Evolutionary conservation across 306 rosid genomes (phyloP).

Genomic region (Quercus gilva): DNA sequence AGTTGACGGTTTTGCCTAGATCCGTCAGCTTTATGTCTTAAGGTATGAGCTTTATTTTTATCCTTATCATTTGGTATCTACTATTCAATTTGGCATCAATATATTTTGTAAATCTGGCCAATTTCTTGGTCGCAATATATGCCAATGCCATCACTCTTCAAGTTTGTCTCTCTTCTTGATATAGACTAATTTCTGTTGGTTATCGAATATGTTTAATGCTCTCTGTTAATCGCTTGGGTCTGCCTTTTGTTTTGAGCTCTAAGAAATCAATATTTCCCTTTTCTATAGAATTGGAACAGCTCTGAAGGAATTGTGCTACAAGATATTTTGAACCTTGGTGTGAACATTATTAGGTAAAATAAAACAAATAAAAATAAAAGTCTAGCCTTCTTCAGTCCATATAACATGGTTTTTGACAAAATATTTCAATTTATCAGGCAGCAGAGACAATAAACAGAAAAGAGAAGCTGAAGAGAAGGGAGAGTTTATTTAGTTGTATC

Average conservation of each 20-base stretch:
- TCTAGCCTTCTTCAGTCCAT: no score
- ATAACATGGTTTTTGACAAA: no score
- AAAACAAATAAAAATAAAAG: no score
- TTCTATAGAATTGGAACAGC: background rate
- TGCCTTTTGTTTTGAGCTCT: constrained; percentile 15
- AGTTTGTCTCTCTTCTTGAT: constrained; percentile 48
- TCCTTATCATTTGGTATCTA: constrained; percentile 96
- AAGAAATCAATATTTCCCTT: background rate
- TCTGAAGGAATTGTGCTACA: background rate
- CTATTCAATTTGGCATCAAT: constrained; percentile 91
- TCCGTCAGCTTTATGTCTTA: no score
- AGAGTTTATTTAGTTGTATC: no score
- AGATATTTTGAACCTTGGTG: no score
- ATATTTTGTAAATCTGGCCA: constrained; percentile 93
- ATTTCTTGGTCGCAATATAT: constrained; percentile 94
- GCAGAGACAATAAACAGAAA: no score
- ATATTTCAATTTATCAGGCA: no score
- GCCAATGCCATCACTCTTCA: constrained; percentile 98
- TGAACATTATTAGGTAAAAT: no score
- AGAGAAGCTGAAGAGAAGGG: no score
- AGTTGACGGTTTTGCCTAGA: no score
- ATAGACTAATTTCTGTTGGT: background rate
- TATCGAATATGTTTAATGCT: background rate
- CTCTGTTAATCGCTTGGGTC: background rate
- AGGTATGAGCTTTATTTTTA: no score